Conservation (phyloP, 257 asterid species). For the Marsdenia floribunda region DNA sequence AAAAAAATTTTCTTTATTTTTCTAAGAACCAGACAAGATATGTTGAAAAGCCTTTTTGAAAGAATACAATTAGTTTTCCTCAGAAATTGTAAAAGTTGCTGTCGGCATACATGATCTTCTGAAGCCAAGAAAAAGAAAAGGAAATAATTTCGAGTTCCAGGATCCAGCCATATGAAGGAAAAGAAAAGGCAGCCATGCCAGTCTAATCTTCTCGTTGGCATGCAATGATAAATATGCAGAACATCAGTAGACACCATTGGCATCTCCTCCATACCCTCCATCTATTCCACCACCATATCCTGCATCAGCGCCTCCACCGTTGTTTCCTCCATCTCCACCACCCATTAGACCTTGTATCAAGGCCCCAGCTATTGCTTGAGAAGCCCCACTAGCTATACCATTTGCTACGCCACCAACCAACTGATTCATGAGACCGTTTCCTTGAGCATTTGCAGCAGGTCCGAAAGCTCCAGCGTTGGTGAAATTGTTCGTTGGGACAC, state of each 20-base stretch:
- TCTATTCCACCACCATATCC: slow-evolving; percentile 14
- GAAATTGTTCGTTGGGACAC: slow-evolving; percentile 9
- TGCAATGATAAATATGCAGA: background rate
- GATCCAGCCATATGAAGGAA: background rate
- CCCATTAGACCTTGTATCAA: slow-evolving; percentile 30
- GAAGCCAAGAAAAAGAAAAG: too few species aligned
- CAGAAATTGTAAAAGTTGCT: too few species aligned
- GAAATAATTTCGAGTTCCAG: background rate
- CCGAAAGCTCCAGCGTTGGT: slow-evolving; percentile 9
- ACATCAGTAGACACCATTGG: background rate
- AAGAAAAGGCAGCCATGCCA: background rate
- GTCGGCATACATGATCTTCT: background rate
- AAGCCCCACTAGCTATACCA: slow-evolving; percentile 33
- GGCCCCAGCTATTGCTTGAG: slow-evolving; percentile 32
- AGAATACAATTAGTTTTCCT: too few species aligned
- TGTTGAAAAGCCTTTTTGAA: too few species aligned
- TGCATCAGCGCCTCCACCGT: slow-evolving; percentile 10
- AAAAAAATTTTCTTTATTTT: too few species aligned
- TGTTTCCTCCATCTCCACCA: slow-evolving; percentile 24
- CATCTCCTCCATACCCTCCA: slow-evolving; percentile 29
- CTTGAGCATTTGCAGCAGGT: slow-evolving; percentile 12
- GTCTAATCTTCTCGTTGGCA: background rate
- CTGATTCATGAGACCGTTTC: slow-evolving; percentile 23
- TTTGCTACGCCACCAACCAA: slow-evolving; percentile 21
- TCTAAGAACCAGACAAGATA: too few species aligned